A percentile compares a stretch with the other conserved stretches of the same genome.
Conservation (phyloP, 2,329 filamentous ascomycete genomes). For the Akanthomyces uredinophilus region DNA sequence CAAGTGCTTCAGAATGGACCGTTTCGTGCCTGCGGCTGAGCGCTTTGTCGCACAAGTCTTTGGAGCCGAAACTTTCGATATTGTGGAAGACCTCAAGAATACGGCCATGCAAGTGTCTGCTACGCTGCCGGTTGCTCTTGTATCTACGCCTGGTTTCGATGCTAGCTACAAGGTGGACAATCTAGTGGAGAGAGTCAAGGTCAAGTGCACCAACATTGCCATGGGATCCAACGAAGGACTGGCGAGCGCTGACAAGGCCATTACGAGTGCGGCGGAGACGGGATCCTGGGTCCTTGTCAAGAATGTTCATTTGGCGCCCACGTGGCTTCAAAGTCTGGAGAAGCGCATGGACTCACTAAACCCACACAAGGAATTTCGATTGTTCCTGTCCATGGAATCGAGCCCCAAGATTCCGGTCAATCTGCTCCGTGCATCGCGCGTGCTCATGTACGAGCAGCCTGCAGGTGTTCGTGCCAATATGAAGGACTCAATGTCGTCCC, state of each 20-base stretch:
- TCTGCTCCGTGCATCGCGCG: constrained; percentile 82
- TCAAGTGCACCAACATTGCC: constrained; percentile 90
- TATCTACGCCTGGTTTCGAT: constrained; percentile 94
- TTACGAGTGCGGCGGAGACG: constrained; percentile 83
- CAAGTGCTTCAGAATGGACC: constrained; percentile 91
- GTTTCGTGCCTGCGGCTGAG: constrained; percentile 89
- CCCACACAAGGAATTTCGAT: constrained; percentile 83
- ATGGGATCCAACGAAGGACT: constrained; percentile 98
- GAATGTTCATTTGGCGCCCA: constrained; percentile 94
- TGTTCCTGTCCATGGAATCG: constrained; percentile 97
- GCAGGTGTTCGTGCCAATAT: constrained; percentile 96
- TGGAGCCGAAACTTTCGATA: constrained; percentile 74
- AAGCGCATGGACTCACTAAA: constrained; percentile 95
- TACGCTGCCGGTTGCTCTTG: constrained; percentile 80
- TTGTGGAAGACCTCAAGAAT: constrained; percentile 77
- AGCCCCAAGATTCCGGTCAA: constrained; percentile 97
- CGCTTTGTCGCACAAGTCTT: constrained; percentile 86
- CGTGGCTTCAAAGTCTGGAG: constrained; percentile 94
- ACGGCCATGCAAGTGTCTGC: constrained; percentile 81
- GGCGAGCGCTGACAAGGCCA: constrained; percentile 89
- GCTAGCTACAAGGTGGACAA: constrained; percentile 98
- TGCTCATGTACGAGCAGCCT: constrained; percentile 97
- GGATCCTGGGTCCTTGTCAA: constrained; percentile 97
- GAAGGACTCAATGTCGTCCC: constrained; percentile 88
- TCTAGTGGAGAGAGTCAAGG: constrained; percentile 76